Conservation (phyloP, 2,329 filamentous ascomycete species). For the Penicillium sp. region DNA sequence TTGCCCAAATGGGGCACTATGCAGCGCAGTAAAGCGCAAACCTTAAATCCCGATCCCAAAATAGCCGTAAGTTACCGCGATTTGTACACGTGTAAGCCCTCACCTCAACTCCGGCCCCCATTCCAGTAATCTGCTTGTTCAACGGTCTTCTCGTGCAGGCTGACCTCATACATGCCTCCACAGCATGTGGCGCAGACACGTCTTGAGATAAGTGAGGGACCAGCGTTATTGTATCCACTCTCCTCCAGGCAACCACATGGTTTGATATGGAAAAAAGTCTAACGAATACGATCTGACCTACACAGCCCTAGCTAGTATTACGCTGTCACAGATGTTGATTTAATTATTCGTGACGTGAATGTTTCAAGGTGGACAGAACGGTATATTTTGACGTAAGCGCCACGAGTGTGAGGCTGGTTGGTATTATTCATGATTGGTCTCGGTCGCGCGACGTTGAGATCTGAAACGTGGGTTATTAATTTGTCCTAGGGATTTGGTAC, state of each 20-base stretch:
- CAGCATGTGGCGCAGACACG: neutral
- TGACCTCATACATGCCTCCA: constrained; percentile 1
- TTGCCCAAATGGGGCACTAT: neutral
- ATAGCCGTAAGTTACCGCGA: neutral
- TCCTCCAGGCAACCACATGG: neutral
- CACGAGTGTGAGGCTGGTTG: neutral
- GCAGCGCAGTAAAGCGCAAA: neutral
- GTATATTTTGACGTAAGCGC: neutral
- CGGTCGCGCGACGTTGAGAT: constrained; percentile 8
- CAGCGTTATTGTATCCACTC: neutral
- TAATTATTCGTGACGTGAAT: neutral
- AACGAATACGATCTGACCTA: neutral
- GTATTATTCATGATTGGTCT: constrained; percentile 8
- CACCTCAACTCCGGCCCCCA: neutral
- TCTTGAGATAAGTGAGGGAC: neutral
- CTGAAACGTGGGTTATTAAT: constrained; percentile 9
- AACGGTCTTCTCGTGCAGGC: neutral
- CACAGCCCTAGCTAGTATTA: neutral
- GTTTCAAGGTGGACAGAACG: neutral
- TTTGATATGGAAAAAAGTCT: neutral
- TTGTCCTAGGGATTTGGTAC: neutral
- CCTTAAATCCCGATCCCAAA: neutral
- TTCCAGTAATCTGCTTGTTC: neutral
- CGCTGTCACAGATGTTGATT: neutral
- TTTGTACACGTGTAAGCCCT: neutral